These are phyloP conservation scores for Eutypa lata DNA, from an alignment of 2,329 filamentous ascomycete species.

Conservation along the genomic window DNA sequence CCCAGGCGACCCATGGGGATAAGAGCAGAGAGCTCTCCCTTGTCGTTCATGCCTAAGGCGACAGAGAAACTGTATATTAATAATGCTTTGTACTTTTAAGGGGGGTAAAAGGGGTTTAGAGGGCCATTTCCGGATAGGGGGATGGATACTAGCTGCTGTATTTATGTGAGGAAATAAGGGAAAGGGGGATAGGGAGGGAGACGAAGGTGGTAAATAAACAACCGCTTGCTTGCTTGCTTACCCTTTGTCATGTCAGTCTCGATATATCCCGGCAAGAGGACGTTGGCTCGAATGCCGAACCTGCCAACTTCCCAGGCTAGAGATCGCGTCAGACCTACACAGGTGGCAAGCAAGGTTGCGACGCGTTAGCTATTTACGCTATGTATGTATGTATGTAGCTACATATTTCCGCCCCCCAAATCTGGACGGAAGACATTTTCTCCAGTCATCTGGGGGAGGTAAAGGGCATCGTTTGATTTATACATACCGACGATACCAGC, in stretches of 20 bases:
- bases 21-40: constrained; percentile 33
- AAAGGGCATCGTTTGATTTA: background rate
- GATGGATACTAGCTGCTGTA: too few species aligned
- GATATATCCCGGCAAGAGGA: constrained; percentile 79
- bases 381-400: too few species aligned
- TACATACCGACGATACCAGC: constrained; percentile 68
- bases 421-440: background rate
- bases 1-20: constrained; percentile 71
- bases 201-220: background rate
- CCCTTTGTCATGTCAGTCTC: constrained; percentile 75
- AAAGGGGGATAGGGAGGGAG: constrained; percentile 8
- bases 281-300: constrained; percentile 70
- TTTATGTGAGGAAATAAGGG: too few species aligned
- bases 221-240: constrained; percentile 33
- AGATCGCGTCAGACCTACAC: constrained; percentile 64
- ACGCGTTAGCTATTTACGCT: constrained; percentile 11
- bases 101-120: background rate
- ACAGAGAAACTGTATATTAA: constrained; percentile 36
- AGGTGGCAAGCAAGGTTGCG: constrained; percentile 42
- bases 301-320: constrained; percentile 61
- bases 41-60: constrained; percentile 22
- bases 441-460: background rate
- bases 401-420: too few species aligned
- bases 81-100: constrained; percentile 16
- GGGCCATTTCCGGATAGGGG: background rate